Percentiles rank a stretch among this genome's conserved stretches.
Evolutionary conservation across 805 yeast genomes (phyloP).

Genomic region (Pichia californica): DNA sequence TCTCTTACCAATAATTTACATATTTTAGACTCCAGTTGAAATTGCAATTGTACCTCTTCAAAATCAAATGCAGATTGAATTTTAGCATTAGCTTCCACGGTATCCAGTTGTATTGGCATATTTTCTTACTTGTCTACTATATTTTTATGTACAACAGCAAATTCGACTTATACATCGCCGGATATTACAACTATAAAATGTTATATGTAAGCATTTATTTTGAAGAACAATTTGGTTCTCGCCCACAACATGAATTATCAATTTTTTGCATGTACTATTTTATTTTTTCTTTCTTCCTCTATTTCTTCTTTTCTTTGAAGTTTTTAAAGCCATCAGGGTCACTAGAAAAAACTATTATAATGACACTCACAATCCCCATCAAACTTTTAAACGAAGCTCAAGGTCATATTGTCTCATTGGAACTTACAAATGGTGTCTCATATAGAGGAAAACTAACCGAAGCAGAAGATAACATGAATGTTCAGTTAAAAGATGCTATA

Average conservation of each 20-base stretch:
- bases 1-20: constrained; percentile 45
- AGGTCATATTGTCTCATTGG: constrained; percentile 82
- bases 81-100: constrained; percentile 13
- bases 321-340: background rate
- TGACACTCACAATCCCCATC: constrained; percentile 76
- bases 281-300: background rate
- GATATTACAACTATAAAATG: no score
- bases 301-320: background rate
- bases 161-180: no score
- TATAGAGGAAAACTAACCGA: constrained; percentile 84
- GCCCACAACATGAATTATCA: background rate
- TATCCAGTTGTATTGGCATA: constrained; percentile 17
- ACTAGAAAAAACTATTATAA: constrained; percentile 15
- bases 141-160: no score
- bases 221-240: no score
- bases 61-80: constrained; percentile 16
- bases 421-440: constrained; percentile 76
- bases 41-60: constrained; percentile 31
- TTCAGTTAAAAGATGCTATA: constrained; percentile 74
- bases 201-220: no score
- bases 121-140: no score
- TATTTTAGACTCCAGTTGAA: constrained; percentile 31
- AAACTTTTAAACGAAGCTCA: constrained; percentile 64
- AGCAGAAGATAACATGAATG: constrained; percentile 90
- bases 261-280: background rate